phyloP scores from a whole-genome alignment of 2,329 filamentous ascomycete species.

The Emmonsia crescens region DNA sequence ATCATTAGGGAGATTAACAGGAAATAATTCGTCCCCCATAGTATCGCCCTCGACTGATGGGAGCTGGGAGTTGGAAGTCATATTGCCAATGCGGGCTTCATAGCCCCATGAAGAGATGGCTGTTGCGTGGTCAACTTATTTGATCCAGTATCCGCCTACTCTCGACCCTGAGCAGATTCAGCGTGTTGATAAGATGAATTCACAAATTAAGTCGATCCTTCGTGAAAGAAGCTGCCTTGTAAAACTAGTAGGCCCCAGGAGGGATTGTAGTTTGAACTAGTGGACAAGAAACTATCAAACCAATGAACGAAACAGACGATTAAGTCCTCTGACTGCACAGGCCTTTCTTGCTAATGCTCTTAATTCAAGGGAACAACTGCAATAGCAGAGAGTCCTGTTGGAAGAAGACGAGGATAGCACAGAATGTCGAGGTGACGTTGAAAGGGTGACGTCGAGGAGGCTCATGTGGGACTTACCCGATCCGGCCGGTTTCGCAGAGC shows the following conservation, averaged over 20 bases:
- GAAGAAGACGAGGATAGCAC: background rate
- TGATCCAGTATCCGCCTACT: background rate
- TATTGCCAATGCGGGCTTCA: background rate
- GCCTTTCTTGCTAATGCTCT: too few relatives aligned
- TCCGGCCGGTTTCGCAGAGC: background rate
- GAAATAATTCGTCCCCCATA: background rate
- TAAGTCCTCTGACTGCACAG: background rate
- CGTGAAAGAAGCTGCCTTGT: background rate
- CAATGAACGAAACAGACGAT: background rate
- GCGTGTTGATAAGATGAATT: background rate
- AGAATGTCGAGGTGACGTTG: background rate
- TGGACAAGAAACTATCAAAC: background rate
- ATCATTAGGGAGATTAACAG: constrained; percentile 2
- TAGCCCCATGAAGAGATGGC: background rate
- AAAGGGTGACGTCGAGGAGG: background rate
- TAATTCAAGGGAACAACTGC: background rate
- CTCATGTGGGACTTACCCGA: background rate
- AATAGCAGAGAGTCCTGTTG: background rate
- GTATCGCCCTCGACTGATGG: background rate
- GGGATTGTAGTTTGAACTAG: background rate
- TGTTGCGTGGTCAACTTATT: too few relatives aligned
- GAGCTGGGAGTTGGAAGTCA: background rate
- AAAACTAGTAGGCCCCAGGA: background rate
- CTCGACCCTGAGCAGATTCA: background rate
- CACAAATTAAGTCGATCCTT: background rate